Evolutionary conservation across 2,329 filamentous ascomycete species (phyloP).

Genomic region (Laburnicola sp.): DNA sequence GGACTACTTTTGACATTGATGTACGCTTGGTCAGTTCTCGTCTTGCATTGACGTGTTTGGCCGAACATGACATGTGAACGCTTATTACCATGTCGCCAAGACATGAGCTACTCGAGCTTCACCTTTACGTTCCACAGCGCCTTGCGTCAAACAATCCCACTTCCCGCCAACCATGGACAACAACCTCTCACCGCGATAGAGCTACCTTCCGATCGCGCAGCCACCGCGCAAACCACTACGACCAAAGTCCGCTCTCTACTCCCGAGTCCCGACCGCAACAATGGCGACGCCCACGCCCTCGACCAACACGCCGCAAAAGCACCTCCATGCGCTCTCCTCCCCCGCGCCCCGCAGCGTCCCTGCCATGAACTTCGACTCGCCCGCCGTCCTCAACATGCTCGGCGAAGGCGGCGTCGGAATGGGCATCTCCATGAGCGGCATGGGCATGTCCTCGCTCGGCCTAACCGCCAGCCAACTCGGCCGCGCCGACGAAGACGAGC

Average conservation of each 20-base stretch:
- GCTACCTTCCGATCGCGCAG: not conserved
- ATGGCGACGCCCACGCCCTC: conserved; percentile 47
- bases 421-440: conserved; percentile 41
- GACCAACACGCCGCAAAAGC: conserved; percentile 43
- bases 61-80: not conserved
- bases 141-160: conserved; percentile 2
- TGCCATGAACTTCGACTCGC: conserved; percentile 47
- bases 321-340: conserved; percentile 45
- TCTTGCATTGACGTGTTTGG: not conserved
- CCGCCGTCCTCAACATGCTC: conserved; percentile 49
- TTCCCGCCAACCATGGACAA: conserved; percentile 13
- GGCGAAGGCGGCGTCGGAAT: conserved; percentile 47
- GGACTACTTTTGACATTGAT: too few species aligned
- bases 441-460: conserved; percentile 47
- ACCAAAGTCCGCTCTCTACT: not conserved
- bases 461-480: conserved; percentile 44
- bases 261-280: conserved; percentile 3
- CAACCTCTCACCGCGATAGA: conserved; percentile 2
- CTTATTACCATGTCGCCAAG: conserved; percentile 20
- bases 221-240: not conserved
- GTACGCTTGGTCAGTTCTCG: not conserved
- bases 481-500: conserved; percentile 57
- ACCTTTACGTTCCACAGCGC: conserved; percentile 4
- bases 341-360: conserved; percentile 50
- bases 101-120: conserved; percentile 23